Conservation (phyloP, 805 yeast species). For the Sugiyamaella mastotermitis region DNA sequence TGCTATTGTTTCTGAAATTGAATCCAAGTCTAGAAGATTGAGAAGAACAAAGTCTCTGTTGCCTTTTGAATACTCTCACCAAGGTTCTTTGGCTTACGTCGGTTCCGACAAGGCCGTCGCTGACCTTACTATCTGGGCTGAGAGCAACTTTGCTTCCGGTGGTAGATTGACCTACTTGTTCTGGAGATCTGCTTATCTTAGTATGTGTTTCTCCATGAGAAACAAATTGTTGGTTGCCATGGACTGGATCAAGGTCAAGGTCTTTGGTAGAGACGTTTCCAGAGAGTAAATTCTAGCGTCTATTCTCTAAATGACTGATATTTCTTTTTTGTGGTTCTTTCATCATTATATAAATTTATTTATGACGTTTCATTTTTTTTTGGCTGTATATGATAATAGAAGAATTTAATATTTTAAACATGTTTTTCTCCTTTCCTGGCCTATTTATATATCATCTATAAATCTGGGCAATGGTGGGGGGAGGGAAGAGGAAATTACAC, state of each 20-base stretch:
- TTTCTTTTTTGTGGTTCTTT: no score
- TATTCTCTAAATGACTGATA: no score
- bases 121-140: constrained; percentile 59
- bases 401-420: no score
- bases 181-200: constrained; percentile 92
- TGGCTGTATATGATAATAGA: no score
- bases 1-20: constrained; percentile 40
- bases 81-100: constrained; percentile 91
- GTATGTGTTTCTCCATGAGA: constrained; percentile 86
- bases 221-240: constrained; percentile 79
- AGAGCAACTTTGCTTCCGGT: constrained; percentile 74
- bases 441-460: no score
- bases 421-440: no score
- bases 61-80: constrained; percentile 76
- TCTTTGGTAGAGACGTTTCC: constrained; percentile 92
- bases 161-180: constrained; percentile 84
- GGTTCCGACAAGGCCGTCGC: constrained; percentile 92
- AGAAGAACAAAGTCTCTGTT: constrained; percentile 32
- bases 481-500: no score
- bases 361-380: no score
- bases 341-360: no score
- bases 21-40: constrained; percentile 37
- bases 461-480: no score
- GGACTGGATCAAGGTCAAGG: constrained; percentile 83
- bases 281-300: constrained; percentile 55